Evolutionary conservation across 768 basidiomycete species (phyloP), one percentile per base, ranked within the genome.

Genomic region (Pholiota molesta): DNA sequence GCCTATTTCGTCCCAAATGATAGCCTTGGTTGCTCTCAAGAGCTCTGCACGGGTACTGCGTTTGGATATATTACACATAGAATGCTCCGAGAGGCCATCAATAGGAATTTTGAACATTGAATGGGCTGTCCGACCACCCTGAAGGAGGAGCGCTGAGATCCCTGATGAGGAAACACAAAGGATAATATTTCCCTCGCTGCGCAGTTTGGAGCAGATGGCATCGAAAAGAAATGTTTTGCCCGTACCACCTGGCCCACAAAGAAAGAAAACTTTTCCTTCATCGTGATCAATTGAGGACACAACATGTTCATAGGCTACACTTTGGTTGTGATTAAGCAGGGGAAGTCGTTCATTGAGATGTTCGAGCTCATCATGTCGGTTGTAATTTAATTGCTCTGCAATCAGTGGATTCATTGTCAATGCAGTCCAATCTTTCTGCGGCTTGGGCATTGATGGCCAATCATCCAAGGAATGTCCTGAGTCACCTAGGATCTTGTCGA

Each of bases 161-260:
- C 82, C 81, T 45, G 82, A 83, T 1, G 83, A 85, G 14, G 82
- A 79, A 16, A 81, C 79, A 77, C 78, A 83, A 2, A 85, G 71
- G 1, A 79, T 72, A 68, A 83, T 74, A 31, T 65, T 29, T 0
- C 72, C 71, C 14, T 69, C 51, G 7, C 62, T 62, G 14, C 72
- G 62, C 1, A 81, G 21, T 16, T 64, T 42, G 37, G 68, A 39
- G 64, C 75, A 72, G 51, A 81, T 62, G 5, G 75, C 70, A 4
- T 76, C 79, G 57, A 74, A 76, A 1, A 80, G 62, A 70, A 77
- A 83, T 0, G 82, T 83, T 57, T 83, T 84, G 14, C 82, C 79
- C 56, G 75, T 75, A 0, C 81, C 80, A 33, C 75, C 81, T 49
- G 76, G 70, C 52, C 80, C 78, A 65, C 78, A 69, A 8, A 83